Base-by-base conservation (phyloP, 164 flowering plant genomes). In the Nymphaea colorata region DNA sequence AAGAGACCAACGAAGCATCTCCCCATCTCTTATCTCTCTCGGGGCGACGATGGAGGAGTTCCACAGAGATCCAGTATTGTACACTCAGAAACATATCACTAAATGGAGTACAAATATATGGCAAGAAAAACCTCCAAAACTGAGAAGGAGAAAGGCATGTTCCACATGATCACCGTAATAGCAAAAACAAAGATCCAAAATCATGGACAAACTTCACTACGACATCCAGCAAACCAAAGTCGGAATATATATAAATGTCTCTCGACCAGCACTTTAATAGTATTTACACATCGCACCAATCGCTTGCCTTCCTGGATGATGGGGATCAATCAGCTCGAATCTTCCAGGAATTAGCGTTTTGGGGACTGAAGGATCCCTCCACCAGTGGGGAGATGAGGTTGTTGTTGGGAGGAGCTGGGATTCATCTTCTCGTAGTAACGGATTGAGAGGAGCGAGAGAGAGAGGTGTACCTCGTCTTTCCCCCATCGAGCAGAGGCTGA, bases 381-480 rank as follows among this genome's bases (percentile, higher is more conserved):
- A 6, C 4, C 51, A 43, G n/a, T 42, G 51, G 43, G 43, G 6
- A 64, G 36, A 64, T 64, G 43, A 4, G 11, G 10, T 45, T n/a
- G 12, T 15, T 10, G 47, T 67, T 74, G 65, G 64, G 74, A 64
- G 66, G 66, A 75, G 69, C 69, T 71, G 66, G 76, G 76, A 73
- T 80, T 84, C 96, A 93, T 89, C 88, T 78, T 91, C 88, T 86
- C 93, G 71, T 82, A 89, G 72, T 74, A 86, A 42, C 86, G 79
- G 75, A 87, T 87, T 1, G 93, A 89, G 59, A 91, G 84, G 3
- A 93, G 81, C 25, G 94, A 89, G 17, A 93, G 80, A 2, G 94
- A 91, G 42, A 93, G 83, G 70, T 89, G 81, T 44, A 93, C 86
- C 84, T 89, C 98, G 70, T 93, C 97, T 68, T 84, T 93, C 16